Conservation (phyloP, 2,329 filamentous ascomycete genomes). For the Cladophialophora psammophila region DNA sequence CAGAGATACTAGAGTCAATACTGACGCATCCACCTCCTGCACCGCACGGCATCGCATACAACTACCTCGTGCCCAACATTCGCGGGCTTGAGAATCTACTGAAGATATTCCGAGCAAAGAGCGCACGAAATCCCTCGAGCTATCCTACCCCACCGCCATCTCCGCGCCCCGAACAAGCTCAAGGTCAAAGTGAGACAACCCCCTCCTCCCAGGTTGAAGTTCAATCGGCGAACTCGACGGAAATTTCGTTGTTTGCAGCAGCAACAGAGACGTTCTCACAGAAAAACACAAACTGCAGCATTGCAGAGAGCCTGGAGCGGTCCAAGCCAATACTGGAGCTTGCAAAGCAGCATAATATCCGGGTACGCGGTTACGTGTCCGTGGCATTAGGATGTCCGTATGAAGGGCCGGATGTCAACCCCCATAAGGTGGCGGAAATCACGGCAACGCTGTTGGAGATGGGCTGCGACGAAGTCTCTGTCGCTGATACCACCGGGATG, state of each 20-base stretch:
- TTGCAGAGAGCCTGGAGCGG: constrained; percentile 66
- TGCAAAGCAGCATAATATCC: constrained; percentile 63
- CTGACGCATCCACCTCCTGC: constrained; percentile 60
- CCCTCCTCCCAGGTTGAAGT: constrained; percentile 44
- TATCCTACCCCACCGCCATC: constrained; percentile 44
- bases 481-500: constrained; percentile 73
- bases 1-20: constrained; percentile 65
- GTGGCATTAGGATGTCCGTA: constrained; percentile 71
- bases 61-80: constrained; percentile 70
- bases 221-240: constrained; percentile 54
- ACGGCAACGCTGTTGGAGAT: constrained; percentile 68
- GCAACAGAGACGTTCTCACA: constrained; percentile 71
- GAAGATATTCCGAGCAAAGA: constrained; percentile 57
- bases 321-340: constrained; percentile 65
- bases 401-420: constrained; percentile 68
- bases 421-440: constrained; percentile 67
- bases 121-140: constrained; percentile 45
- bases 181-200: constrained; percentile 40
- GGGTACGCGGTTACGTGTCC: constrained; percentile 70
- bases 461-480: constrained; percentile 70
- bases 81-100: constrained; percentile 68
- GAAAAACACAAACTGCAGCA: constrained; percentile 71
- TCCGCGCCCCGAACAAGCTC: constrained; percentile 47
- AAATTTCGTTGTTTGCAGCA: constrained; percentile 70
- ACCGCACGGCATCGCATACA: constrained; percentile 64